Evolutionary conservation across 176 grass and related monocot genomes (phyloP).

Genomic region (Sorghum bicolor): Sorghum_bicolor_NCBIv3 NC_012870.2:56553001-56553500

Average conservation of each 20-base stretch:
- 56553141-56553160: background rate
- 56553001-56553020: background rate
- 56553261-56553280: background rate
- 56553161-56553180: background rate
- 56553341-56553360: background rate
- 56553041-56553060: background rate
- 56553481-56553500: too few relatives aligned
- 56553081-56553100: constrained; percentile 2
- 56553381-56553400: too few relatives aligned
- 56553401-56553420: background rate
- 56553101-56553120: background rate
- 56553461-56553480: too few relatives aligned
- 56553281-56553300: background rate
- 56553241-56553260: background rate
- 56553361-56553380: too few relatives aligned
- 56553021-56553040: background rate
- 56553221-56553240: background rate
- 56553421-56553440: too few relatives aligned
- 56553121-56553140: background rate
- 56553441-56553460: too few relatives aligned
- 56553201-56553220: background rate
- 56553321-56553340: background rate
- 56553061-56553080: background rate
- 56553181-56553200: background rate
- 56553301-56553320: background rate